Evolutionary conservation across 1,139 yeast species (phyloP).

Genomic region (Geotrichum bryndzae): DNA sequence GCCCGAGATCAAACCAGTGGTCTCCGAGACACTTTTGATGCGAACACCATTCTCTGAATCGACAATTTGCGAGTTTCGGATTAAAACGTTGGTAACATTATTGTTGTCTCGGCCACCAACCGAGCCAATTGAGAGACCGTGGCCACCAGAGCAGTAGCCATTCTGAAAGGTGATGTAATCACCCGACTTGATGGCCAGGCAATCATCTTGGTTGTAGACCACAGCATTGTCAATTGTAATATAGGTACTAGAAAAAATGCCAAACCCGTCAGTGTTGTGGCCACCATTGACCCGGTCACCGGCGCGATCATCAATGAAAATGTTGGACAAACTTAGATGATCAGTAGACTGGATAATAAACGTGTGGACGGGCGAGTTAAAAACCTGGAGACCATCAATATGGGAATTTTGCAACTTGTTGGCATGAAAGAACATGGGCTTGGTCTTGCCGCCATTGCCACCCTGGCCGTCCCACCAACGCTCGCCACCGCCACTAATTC

Average conservation of each 20-base stretch:
- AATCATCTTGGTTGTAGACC: background rate
- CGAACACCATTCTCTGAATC: background rate
- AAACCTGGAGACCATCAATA: conserved; percentile 2
- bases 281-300: background rate
- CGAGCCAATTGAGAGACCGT: conserved; percentile 10
- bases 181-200: too few relatives aligned
- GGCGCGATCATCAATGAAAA: conserved; percentile 1
- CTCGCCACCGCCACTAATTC: conserved; percentile 3
- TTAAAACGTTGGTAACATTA: background rate
- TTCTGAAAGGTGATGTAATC: too few relatives aligned
- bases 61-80: background rate
- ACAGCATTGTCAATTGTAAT: conserved; percentile 1
- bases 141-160: background rate
- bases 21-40: background rate
- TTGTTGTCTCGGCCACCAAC: conserved; percentile 9
- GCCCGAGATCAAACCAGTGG: background rate
- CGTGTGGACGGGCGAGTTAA: conserved; percentile 7
- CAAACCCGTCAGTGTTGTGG: conserved; percentile 10
- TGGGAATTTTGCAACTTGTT: background rate
- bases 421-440: conserved; percentile 5
- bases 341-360: conserved; percentile 3
- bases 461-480: conserved; percentile 12
- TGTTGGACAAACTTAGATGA: background rate
- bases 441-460: conserved; percentile 5
- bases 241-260: background rate